Evolutionary conservation across 805 yeast species (phyloP), one percentile per base, ranked within the genome.

Genomic region (Candida suzukii): DNA sequence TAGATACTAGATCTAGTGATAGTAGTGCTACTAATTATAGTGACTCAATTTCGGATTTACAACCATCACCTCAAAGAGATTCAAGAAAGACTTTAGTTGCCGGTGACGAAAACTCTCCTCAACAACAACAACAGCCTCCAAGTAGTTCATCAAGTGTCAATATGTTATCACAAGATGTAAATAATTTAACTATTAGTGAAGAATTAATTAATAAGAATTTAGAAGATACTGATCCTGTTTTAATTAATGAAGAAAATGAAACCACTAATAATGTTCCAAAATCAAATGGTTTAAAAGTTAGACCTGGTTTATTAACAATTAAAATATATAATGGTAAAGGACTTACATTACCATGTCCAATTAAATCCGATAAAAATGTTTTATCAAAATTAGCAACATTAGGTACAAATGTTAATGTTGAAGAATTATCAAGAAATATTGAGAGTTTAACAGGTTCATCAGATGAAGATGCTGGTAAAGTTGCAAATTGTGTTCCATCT

Each of bases 281-380:
- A 24, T 32, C 28, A 24, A 39, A 30, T 24, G 4, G 26, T 3
- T 24, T 43, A 14, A 45, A 43, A 37, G 42, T 57, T 32, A 66
- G 63, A 26, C 88, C 91, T 0, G 95, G 95, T 2, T 67, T 85
- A 24, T 70, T 88, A 49, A 83, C 90, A 0, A 81, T 88, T 22
- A 84, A 85, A 55, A 73, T 88, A 11, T 85, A 85, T 55, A 75
- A 77, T 31, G 85, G 90, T 29, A 72, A 74, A 44, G 76, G 78
- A 39, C 72, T 88, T 48, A 69, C 68, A 37, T 70, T 88, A 38
- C 96, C 96, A 5, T 76, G 83, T 37, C 76, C 78, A 22, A 68
- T 84, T 43, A 78, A 76, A 43, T 76, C 81, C 43, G 83, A 77
- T 60, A 76, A 74, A 52, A 79, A 71, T 46, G 74, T 78, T 19